A percentile compares a stretch with the other conserved stretches of the same genome.
Evolutionary conservation across 2,329 filamentous ascomycete species (phyloP).

Genomic region (Aspergillus ibericus): DNA sequence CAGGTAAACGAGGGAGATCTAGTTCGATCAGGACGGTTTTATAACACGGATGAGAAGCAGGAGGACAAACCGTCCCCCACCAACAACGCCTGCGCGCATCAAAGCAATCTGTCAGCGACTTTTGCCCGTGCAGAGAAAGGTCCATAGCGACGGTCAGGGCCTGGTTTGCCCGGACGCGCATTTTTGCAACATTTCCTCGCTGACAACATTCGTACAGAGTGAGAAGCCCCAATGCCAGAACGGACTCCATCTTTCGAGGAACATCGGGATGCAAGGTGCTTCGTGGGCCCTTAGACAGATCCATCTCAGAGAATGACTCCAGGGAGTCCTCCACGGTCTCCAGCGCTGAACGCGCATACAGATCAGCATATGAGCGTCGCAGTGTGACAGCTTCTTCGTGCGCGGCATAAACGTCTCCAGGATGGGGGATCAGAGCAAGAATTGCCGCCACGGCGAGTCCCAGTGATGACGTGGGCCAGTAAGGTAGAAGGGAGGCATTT

Average conservation of each 20-base stretch:
- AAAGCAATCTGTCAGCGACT: slow-evolving; percentile 2
- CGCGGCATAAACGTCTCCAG: slow-evolving; percentile 2
- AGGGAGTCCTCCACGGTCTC: neutral
- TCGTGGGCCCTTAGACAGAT: neutral
- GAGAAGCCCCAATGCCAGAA: slow-evolving; percentile 22
- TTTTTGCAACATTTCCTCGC: slow-evolving; percentile 22
- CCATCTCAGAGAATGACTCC: neutral
- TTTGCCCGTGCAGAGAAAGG: slow-evolving; percentile 19
- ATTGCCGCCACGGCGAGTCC: slow-evolving; percentile 24
- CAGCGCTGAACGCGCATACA: slow-evolving; percentile 10
- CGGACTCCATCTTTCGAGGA: slow-evolving; percentile 16
- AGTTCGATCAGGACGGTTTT: neutral
- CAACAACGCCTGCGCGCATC: slow-evolving; percentile 25
- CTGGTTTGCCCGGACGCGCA: slow-evolving; percentile 26
- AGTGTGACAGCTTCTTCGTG: slow-evolving; percentile 6
- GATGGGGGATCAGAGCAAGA: slow-evolving; percentile 21
- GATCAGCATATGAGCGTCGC: slow-evolving; percentile 21
- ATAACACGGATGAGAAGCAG: neutral
- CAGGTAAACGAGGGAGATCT: slow-evolving; percentile 20
- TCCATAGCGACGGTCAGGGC: slow-evolving; percentile 29
- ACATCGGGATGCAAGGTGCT: slow-evolving; percentile 14
- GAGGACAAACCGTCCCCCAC: slow-evolving; percentile 27
- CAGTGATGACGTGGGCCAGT: slow-evolving; percentile 23
- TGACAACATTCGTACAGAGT: slow-evolving; percentile 27
- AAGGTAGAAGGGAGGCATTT: slow-evolving; percentile 15